Evolutionary conservation across 2,329 filamentous ascomycete species (phyloP), one percentile per base, ranked within the genome.

Genomic region (Colletotrichum phormii): DNA sequence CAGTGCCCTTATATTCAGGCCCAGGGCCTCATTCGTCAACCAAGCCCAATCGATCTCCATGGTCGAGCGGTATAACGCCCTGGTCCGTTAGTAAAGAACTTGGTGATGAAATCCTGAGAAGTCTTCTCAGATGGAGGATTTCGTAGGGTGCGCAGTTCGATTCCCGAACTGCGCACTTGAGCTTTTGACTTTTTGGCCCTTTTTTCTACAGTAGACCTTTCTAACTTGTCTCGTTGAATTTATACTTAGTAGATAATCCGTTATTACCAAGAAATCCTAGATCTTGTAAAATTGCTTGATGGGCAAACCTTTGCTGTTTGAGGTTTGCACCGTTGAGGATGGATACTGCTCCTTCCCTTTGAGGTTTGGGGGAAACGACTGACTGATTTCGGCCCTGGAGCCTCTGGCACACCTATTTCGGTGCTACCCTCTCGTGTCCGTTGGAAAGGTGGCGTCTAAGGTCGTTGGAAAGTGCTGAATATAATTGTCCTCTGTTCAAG

Each of bases 61-160:
- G 69, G 58, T 24, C 51, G n/a, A 33, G 64, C 29, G 58, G 58
- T 63, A 68, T 51, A 63, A 63, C 64, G 31, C 58, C 37, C 37
- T 57, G 55, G 26, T 49, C 49, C 64, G 57, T 58, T 51, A 53
- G 31, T 68, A 29, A 49, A 58, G 69, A 71, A 63, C 49, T 58
- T 68, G 57, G 51, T 62, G 29, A 69, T 57, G 24, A 42, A 63
- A 72, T 62, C 26, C n/a, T 37, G 13, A 55, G 24, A 12, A 58
- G 22, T 35, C 29, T 5, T 53, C 26, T 13, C 2, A 22, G 49
- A 57, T 64, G 53, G 15, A 54, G 22, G 31, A 4, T 42, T 72
- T 69, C n/a, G 37, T 54, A 68, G 51, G 58, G 58, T 42, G 42
- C 18, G 42, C 22, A 55, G 22, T 59, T 54, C 24, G 35, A 53